Evolutionary conservation across 352 stramenopile species (phyloP), one percentile per base, ranked within the genome.

Genomic region (Phytophthora parvispora): DNA sequence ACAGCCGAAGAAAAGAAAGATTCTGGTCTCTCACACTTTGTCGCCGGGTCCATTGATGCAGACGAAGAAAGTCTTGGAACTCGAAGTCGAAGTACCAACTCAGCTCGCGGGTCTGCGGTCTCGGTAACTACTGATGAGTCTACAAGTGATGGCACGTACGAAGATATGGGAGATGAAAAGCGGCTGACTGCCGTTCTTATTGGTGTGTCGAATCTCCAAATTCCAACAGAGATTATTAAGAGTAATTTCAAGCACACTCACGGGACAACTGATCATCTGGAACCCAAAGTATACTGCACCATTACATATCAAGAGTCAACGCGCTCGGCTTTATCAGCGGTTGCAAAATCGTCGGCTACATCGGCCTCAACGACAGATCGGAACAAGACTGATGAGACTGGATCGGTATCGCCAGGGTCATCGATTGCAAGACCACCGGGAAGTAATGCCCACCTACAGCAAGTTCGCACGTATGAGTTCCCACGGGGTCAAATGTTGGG

Each of bases 211-310:
- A 91, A 90, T 56, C 74, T 93, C 1, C 77, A 88, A 67, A 87
- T 92, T 38, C 78, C 80, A 0, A 70, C 65, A 9, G 61, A 69
- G 22, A 50, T 81, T 50, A 74, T 88, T 55, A 63, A 48, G 32
- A 65, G 52, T 27, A 87, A 83, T 64, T 83, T 77, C 50, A 77
- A 77, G 36, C 64, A 69, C 48, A 67, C 60, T n/a, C 72, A 75
- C 38, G 56, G 61, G 10, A 72, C 69, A 38, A 77, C 38, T 0
- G 66, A 77, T 16, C 50, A 69, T 49, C 32, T 75, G 1, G 82
- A 91, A 20, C 87, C 75, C 4, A 95, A 93, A 52, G 74, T 94
- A 7, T 96, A 96, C 60, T 96, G 87, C 63, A 94, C 89, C 3
- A 85, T 96, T 27, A 91, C 81, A 31, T 95, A 90, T 57, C 76